Evolutionary conservation across 768 basidiomycete genomes (phyloP).

Genomic region (Lactarius evosmus): DNA sequence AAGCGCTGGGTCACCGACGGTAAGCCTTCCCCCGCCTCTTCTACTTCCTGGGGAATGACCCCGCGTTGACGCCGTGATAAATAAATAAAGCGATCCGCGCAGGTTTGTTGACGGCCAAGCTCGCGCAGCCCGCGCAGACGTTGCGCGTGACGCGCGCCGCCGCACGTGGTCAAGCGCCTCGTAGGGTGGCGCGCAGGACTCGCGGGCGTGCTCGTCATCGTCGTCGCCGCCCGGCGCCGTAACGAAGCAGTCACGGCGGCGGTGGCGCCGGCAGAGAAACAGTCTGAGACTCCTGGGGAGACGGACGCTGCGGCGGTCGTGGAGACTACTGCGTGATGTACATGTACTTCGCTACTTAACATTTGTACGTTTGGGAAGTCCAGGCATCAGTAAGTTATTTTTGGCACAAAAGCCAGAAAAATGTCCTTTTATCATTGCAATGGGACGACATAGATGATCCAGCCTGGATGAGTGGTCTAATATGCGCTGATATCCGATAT

Average conservation of each 20-base stretch:
- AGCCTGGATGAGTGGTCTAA: not conserved
- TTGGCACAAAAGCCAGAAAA: not conserved
- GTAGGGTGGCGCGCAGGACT: constrained; percentile 76
- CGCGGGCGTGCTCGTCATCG: constrained; percentile 63
- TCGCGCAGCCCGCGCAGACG: constrained; percentile 74
- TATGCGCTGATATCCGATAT: not conserved
- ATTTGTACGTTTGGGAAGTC: not conserved
- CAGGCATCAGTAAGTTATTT: not conserved
- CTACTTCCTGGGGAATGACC: too few relatives aligned
- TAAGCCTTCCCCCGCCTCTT: too few relatives aligned
- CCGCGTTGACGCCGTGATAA: not conserved
- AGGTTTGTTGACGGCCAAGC: constrained; percentile 74
- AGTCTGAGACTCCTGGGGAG: not conserved
- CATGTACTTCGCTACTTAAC: not conserved
- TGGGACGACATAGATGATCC: not conserved
- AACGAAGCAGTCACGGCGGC: constrained; percentile 28
- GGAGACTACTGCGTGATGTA: constrained; percentile 13
- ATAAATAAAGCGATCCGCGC: constrained; percentile 69
- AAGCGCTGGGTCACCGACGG: constrained; percentile 89
- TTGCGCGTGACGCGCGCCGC: constrained; percentile 71
- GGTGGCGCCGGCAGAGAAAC: constrained; percentile 12
- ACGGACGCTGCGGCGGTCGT: constrained; percentile 4
- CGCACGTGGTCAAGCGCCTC: not conserved
- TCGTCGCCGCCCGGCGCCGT: constrained; percentile 52
- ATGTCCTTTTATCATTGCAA: not conserved